phyloP scores from a whole-genome alignment of 495 filamentous ascomycete species.

The Aspergillus indologenus region DNA sequence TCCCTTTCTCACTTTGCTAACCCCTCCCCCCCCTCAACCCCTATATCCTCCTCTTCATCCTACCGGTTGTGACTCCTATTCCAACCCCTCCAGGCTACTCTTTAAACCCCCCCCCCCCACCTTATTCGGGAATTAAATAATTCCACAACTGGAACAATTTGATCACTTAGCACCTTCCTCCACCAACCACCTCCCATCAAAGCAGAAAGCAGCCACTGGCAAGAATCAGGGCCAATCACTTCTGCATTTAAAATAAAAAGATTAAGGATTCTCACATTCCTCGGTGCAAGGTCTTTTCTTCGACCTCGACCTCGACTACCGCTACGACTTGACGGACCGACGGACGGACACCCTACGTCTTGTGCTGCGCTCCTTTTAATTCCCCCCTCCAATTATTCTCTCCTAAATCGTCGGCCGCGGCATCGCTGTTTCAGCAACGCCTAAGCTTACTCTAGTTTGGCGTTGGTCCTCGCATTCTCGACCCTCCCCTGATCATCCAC shows the following conservation, averaged over 20 bases:
- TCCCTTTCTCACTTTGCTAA: constrained; percentile 3
- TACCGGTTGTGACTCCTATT: not conserved
- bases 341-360: not conserved
- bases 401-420: constrained; percentile 20
- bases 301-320: not conserved
- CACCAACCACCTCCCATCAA: not conserved
- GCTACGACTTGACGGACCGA: too few relatives aligned
- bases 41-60: not conserved
- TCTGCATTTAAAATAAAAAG: constrained; percentile 4
- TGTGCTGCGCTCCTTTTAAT: constrained; percentile 5
- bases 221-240: constrained; percentile 2
- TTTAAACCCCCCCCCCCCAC: too few relatives aligned
- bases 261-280: not conserved
- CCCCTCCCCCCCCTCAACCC: not conserved
- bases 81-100: not conserved
- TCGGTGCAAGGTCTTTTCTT: not conserved
- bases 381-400: constrained; percentile 16
- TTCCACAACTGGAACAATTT: not conserved
- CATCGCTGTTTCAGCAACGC: constrained; percentile 27
- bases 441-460: constrained; percentile 11
- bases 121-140: constrained; percentile 4
- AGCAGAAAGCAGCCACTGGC: constrained; percentile 2
- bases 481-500: constrained; percentile 11
- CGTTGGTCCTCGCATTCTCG: constrained; percentile 5
- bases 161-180: not conserved